Base-by-base conservation (phyloP, 169 alveolate species). In the Toxoplasma gondii region DNA sequence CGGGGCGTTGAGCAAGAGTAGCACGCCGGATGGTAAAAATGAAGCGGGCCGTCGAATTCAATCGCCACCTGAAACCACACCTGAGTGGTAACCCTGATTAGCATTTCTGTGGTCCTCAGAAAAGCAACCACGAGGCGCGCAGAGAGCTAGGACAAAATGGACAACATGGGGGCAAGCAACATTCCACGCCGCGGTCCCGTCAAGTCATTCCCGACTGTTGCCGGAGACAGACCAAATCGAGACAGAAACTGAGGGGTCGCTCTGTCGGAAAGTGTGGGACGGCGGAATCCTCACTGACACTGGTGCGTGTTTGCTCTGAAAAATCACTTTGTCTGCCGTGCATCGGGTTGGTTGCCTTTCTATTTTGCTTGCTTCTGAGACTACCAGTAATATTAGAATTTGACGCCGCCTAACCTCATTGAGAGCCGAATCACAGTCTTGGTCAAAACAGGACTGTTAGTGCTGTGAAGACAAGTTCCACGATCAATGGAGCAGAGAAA, bases 21-120 rank as follows among this genome's bases (percentile, higher is more conserved):
- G 67, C 69, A 44, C 17, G 90, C 67, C 9, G 90, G 90, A 43
- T 82, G 41, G 64, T 82, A 82, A 49, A 82, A 82, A 24, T 82
- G 90, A 29, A 82, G 31, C 5, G 90, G 90, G 22, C 90, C 90
- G 34, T 82, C 90, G 41, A 82, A 38, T 38, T 82, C 90, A 29
- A 82, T 17, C 64, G 90, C 90, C 34, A 82, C 64, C 90, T 82
- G 90, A 7, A 44, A 17, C 10, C 84, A 16, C 49, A n/a, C 84
- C 5, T 5, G 24, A 9, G 9, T 10, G 41, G 4, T 24, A 9
- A n/a, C 41, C n/a, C 81, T n/a, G 4, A 4, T 29, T 10, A 24
- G 38, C 41, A 69, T n/a, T 24, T n/a, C 81, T 29, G 81, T 29
- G 38, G 81, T n/a, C 41, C 34, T 29, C 31, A 69, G 41, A 17